Evolutionary conservation across 179 eudicot species (phyloP).

Genomic region (Actinidia arguta): DNA sequence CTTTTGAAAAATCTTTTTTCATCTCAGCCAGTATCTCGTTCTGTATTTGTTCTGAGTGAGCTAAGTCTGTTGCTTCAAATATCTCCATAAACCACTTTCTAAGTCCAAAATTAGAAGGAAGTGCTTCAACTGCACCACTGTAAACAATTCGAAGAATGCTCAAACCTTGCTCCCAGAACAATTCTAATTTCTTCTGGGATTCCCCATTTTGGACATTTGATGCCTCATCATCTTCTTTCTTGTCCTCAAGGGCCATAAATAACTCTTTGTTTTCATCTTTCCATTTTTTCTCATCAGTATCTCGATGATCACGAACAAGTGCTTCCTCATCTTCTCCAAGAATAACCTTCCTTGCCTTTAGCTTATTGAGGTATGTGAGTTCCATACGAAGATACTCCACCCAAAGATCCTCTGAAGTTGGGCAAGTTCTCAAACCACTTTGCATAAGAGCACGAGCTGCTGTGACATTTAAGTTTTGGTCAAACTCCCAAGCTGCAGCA

Average conservation of each 20-base stretch:
- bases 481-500: slow-evolving; percentile 97
- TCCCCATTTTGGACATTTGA: slow-evolving; percentile 46
- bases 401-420: slow-evolving; percentile 90
- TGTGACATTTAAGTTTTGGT: slow-evolving; percentile 71
- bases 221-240: slow-evolving; percentile 41
- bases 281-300: slow-evolving; percentile 66
- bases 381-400: slow-evolving; percentile 93
- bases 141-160: slow-evolving; percentile 67
- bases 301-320: slow-evolving; percentile 43
- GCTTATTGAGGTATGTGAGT: slow-evolving; percentile 87
- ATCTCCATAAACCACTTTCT: slow-evolving; percentile 76
- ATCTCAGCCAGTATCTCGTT: slow-evolving; percentile 70
- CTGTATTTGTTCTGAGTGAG: slow-evolving; percentile 76
- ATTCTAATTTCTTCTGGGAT: slow-evolving; percentile 45
- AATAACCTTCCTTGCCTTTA: slow-evolving; percentile 74
- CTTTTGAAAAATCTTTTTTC: slow-evolving; percentile 73
- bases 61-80: slow-evolving; percentile 70
- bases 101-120: slow-evolving; percentile 71
- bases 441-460: slow-evolving; percentile 93
- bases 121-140: slow-evolving; percentile 66
- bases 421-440: slow-evolving; percentile 87
- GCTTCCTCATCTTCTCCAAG: slow-evolving; percentile 78
- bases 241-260: slow-evolving; percentile 68
- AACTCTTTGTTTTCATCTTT: slow-evolving; percentile 78
- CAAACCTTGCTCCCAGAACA: slow-evolving; percentile 64